phyloP scores from a whole-genome alignment of 306 rosid species.

The Oxytropis ochrocephala region DNA sequence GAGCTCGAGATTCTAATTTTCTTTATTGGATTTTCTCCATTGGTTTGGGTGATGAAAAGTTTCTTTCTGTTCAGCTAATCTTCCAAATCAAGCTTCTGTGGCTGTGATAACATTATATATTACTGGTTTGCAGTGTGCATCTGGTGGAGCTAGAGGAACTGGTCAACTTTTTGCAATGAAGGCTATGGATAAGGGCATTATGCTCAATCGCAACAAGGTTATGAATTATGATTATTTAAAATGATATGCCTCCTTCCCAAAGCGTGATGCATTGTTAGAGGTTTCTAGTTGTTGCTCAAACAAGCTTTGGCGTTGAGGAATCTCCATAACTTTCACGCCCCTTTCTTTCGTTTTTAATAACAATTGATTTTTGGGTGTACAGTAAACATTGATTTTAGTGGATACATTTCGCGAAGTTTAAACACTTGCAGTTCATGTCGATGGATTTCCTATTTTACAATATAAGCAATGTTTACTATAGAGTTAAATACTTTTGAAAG shows the following conservation, averaged over 20 bases:
- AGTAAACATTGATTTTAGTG: no score
- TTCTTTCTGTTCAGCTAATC: not conserved
- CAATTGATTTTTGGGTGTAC: no score
- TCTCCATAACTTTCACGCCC: no score
- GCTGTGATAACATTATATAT: not conserved
- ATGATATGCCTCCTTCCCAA: not conserved
- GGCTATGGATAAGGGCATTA: conserved; percentile 86
- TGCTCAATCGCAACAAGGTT: conserved; percentile 98
- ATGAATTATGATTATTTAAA: not conserved
- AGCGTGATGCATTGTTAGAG: no score
- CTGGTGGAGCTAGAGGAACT: conserved; percentile 74
- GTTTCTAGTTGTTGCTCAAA: no score
- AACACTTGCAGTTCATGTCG: no score
- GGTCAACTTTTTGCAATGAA: conserved; percentile 84
- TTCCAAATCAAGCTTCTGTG: conserved; percentile 1
- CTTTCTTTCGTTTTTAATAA: no score
- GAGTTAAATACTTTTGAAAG: not conserved
- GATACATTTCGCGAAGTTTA: no score
- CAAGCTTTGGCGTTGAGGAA: no score
- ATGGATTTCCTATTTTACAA: not conserved
- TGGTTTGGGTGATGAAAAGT: not conserved
- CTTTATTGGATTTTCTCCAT: not conserved
- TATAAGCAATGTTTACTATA: not conserved
- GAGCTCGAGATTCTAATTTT: not conserved
- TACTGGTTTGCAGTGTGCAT: conserved; percentile 63